phyloP scores from a whole-genome alignment of 31 red algal genomes.

The Odonthalia washingtoniensis region DNA sequence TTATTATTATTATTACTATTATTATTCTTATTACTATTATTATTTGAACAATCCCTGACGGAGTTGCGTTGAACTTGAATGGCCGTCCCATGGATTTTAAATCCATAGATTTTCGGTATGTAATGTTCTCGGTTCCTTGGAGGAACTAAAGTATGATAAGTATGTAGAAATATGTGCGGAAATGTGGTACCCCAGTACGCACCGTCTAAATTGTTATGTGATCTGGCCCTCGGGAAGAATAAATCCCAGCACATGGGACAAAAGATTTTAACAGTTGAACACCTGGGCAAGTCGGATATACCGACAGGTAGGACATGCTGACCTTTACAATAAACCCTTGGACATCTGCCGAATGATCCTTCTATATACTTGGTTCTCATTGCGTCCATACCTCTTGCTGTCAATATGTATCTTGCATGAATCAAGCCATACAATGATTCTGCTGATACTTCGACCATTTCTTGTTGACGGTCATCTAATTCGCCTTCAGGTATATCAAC shows the following conservation, averaged over 20 bases:
- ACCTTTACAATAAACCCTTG: slow-evolving; percentile 92
- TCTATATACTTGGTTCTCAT: slow-evolving; percentile 94
- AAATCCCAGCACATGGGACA: slow-evolving; percentile 97
- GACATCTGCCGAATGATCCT: slow-evolving; percentile 95
- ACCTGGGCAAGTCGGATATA: slow-evolving; percentile 83
- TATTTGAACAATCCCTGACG: no score
- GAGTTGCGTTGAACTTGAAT: slow-evolving; percentile 87
- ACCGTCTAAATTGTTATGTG: slow-evolving; percentile 91
- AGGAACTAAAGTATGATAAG: slow-evolving; percentile 82
- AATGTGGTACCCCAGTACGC: slow-evolving; percentile 99
- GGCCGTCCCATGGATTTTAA: slow-evolving; percentile 79
- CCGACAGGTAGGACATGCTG: slow-evolving; percentile 98
- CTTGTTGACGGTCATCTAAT: slow-evolving; percentile 95
- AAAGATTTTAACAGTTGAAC: slow-evolving; percentile 93
- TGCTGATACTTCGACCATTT: slow-evolving; percentile 96
- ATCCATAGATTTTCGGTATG: slow-evolving; percentile 93
- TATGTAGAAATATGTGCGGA: slow-evolving; percentile 97
- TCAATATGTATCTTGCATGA: slow-evolving; percentile 97
- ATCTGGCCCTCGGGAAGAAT: slow-evolving; percentile 84
- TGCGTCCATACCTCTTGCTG: slow-evolving; percentile 93
- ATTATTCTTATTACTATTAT: slow-evolving; percentile 38
- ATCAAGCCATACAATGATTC: slow-evolving; percentile 98
- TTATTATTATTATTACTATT: slow-evolving; percentile 15
- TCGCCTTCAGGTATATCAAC: slow-evolving; percentile 96
- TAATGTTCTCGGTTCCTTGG: slow-evolving; percentile 80